These are phyloP conservation scores for Epichloe amarillans DNA, from an alignment of 2,329 filamentous ascomycete species.

Conservation along the genomic window DNA sequence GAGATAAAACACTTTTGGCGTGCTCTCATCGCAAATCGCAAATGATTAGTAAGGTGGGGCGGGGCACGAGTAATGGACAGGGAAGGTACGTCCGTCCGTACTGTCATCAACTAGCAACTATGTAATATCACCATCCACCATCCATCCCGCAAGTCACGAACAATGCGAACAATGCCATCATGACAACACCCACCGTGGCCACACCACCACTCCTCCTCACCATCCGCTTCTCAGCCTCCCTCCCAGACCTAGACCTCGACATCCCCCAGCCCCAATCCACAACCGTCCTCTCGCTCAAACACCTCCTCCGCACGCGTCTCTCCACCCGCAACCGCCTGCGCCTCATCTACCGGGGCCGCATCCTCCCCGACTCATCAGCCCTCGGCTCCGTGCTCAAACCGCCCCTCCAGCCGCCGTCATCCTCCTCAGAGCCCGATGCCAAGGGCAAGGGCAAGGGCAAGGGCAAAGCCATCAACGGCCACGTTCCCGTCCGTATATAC, in stretches of 20 bases:
- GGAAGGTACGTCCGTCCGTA: too few species aligned
- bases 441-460: slow-evolving; percentile 50
- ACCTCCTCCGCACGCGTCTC: slow-evolving; percentile 63
- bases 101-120: too few species aligned
- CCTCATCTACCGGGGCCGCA: slow-evolving; percentile 79
- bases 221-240: slow-evolving; percentile 77
- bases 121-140: background rate
- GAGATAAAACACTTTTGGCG: too few species aligned
- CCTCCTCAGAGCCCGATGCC: slow-evolving; percentile 15
- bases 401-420: slow-evolving; percentile 43
- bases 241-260: slow-evolving; percentile 71
- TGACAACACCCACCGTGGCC: slow-evolving; percentile 10
- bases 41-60: too few species aligned
- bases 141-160: background rate
- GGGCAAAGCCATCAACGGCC: slow-evolving; percentile 45
- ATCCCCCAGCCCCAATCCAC: slow-evolving; percentile 53
- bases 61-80: too few species aligned
- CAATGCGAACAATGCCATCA: slow-evolving; percentile 5
- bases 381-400: slow-evolving; percentile 56
- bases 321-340: slow-evolving; percentile 61
- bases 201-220: slow-evolving; percentile 53
- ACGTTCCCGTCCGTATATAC: slow-evolving; percentile 47
- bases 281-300: slow-evolving; percentile 68
- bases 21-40: too few species aligned
- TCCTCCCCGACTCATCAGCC: slow-evolving; percentile 60